These are phyloP conservation scores for Croton laevigatus DNA, from an alignment of 441 rosid species.

Conservation along the genomic window DNA sequence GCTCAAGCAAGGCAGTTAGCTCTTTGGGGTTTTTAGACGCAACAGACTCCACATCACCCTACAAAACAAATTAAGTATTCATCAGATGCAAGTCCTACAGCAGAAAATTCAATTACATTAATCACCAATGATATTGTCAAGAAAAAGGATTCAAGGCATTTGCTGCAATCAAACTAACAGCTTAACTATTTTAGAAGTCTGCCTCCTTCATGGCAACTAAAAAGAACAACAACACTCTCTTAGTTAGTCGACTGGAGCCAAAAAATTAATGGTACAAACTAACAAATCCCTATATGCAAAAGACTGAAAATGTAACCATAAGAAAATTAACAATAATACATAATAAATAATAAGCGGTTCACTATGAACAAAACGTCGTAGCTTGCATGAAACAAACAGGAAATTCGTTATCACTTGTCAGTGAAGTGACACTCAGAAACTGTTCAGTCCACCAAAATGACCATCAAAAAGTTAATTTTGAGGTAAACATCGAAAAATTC, in stretches of 20 bases:
- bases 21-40: constrained; percentile 98
- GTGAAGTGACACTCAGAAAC: no score
- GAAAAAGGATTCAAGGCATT: not conserved
- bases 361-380: not conserved
- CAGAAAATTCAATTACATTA: not conserved
- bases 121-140: not conserved
- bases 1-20: constrained; percentile 85
- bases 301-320: not conserved
- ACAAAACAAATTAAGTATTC: constrained; percentile 17
- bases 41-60: constrained; percentile 99
- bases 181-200: not conserved
- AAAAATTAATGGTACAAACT: not conserved
- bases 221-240: not conserved
- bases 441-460: no score
- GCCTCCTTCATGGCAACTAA: not conserved
- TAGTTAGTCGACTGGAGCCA: not conserved
- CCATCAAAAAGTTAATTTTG: not conserved
- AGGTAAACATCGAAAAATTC: not conserved
- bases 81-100: constrained; percentile 2
- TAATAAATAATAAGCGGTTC: not conserved
- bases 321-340: not conserved
- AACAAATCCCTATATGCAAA: not conserved
- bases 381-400: not conserved
- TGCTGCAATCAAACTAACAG: constrained; percentile 5
- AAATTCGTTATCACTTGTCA: no score